Evolutionary conservation across 2,329 filamentous ascomycete genomes (phyloP), one percentile per base, ranked within the genome.

Genomic region (Ceratocystiopsis brevicomis): DNA sequence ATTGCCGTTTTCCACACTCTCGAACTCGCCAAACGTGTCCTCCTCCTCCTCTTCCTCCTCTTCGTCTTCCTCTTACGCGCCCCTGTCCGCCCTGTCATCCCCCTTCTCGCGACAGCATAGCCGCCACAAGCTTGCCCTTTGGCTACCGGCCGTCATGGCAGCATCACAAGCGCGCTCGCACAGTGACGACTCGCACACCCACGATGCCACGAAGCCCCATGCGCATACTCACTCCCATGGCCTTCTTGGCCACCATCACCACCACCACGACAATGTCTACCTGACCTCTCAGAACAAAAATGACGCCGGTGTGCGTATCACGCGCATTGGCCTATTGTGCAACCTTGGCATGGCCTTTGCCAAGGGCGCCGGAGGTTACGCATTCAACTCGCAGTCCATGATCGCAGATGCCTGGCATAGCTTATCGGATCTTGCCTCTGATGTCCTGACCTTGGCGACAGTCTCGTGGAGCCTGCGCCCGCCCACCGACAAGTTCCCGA

Each of bases 351-450:
- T 98, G 87, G 90, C 88, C 41, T 68, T 96, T 53, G 82, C 77
- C 51, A 98, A 98, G 60, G 90, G 88, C 37, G 67, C 87, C 25
- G 90, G 90, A 46, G 90, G 90, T 52, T 94, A 90, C 64, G 67
- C 80, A 51, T 96, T 98, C 68, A 87, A 95, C 61, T 95, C 87
- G 38, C 86, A 95, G 62, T 80, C 84, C 46, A 81, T 94, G 68
- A 68, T 87, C 47, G 87, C 90, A 56, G 90, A 98, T 59, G 90
- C 85, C 44, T 88, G 93, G 65, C 90, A 98, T 64, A 88, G 86
- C 54, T 71, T 96, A 51, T 93, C 88, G 40, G 90, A 98, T 61
- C 73, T 98, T 45, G 85, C 93, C 47, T 95, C 87, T 43, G 90
- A 98, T 59, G 71, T 98, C 53, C 76, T 95, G 59, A 98, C 90